These are phyloP conservation scores for Pythium utonaiense DNA, from an alignment of 352 stramenopile genomes.

Conservation along the genomic window DNA sequence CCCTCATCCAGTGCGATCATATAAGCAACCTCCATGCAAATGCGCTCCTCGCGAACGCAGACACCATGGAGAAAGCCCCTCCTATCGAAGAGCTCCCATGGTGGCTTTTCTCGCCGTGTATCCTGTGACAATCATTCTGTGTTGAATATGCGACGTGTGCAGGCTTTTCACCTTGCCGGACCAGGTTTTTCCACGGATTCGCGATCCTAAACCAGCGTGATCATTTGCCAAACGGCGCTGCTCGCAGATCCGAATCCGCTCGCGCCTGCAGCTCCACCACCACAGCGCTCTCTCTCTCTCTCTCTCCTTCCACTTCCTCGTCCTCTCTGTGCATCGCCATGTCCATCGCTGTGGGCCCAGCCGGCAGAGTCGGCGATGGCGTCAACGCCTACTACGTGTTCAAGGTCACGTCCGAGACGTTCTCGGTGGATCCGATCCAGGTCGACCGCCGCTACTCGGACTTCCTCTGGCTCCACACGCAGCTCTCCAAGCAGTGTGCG, in stretches of 20 bases:
- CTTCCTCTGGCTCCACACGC: conserved; percentile 81
- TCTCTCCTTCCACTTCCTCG: neutral
- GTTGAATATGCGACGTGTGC: conserved; percentile 1
- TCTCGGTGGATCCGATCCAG: conserved; percentile 30
- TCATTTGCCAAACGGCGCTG: neutral
- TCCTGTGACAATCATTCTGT: neutral
- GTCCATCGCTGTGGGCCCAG: conserved; percentile 58
- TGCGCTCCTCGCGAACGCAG: no score
- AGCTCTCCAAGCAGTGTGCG: conserved; percentile 64
- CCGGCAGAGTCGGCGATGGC: conserved; percentile 76
- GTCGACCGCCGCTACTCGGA: conserved; percentile 86
- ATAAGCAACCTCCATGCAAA: no score
- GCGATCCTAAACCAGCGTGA: neutral
- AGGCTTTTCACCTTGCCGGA: neutral
- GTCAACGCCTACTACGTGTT: conserved; percentile 86
- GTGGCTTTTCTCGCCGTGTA: neutral
- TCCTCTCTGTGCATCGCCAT: conserved; percentile 9
- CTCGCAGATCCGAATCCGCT: neutral
- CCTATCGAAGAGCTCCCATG: neutral
- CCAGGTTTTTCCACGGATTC: conserved; percentile 16
- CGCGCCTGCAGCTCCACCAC: neutral
- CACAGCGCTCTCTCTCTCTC: neutral
- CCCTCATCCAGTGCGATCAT: neutral
- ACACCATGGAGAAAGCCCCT: no score
- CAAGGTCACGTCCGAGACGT: conserved; percentile 61